Conservation (phyloP, 352 stramenopile genomes). For the Pythium sukuiense region DNA sequence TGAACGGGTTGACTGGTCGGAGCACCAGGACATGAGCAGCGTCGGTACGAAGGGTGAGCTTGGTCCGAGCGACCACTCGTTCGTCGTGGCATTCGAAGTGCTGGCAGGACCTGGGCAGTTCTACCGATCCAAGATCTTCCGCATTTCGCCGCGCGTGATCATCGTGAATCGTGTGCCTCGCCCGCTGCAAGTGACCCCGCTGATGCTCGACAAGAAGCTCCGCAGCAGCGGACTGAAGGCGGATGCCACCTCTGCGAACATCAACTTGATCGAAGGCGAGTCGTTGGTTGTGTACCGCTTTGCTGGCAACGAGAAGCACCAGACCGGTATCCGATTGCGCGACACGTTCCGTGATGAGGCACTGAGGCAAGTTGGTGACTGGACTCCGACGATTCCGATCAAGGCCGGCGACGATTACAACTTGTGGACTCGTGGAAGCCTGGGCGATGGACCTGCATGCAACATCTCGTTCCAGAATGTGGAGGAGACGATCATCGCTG, state of each 20-base stretch:
- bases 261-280: slow-evolving; percentile 52
- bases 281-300: slow-evolving; percentile 68
- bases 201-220: slow-evolving; percentile 81
- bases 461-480: slow-evolving; percentile 60
- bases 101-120: slow-evolving; percentile 80
- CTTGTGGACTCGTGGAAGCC: slow-evolving; percentile 68
- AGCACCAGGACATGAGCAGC: slow-evolving; percentile 63
- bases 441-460: slow-evolving; percentile 74
- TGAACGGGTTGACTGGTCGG: slow-evolving; percentile 70
- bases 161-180: slow-evolving; percentile 66
- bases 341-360: slow-evolving; percentile 51
- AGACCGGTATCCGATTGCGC: slow-evolving; percentile 60
- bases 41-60: slow-evolving; percentile 80
- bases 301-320: slow-evolving; percentile 68
- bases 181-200: slow-evolving; percentile 63
- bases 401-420: slow-evolving; percentile 28
- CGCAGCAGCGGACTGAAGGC: slow-evolving; percentile 18
- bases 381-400: slow-evolving; percentile 55
- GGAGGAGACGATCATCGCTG: slow-evolving; percentile 72
- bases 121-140: slow-evolving; percentile 78
- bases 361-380: slow-evolving; percentile 48
- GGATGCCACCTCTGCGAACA: slow-evolving; percentile 25
- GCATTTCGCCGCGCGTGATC: slow-evolving; percentile 77
- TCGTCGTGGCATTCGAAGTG: slow-evolving; percentile 80
- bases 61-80: slow-evolving; percentile 51